Evolutionary conservation across 257 asterid species (phyloP).

Genomic region (Rauvolfia tetraphylla): DNA sequence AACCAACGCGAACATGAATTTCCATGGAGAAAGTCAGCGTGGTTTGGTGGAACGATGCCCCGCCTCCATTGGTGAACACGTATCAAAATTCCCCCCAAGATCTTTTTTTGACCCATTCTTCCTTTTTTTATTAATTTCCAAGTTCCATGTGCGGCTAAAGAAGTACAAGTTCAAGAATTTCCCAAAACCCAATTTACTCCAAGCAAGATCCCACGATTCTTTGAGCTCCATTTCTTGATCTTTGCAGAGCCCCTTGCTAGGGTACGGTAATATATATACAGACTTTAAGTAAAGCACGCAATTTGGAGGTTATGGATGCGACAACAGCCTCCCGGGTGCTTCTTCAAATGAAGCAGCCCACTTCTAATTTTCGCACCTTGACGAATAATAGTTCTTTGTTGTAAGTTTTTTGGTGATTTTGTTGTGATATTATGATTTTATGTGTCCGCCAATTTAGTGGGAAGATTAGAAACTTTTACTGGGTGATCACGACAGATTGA

Average conservation of each 20-base stretch:
- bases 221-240: background rate
- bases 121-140: background rate
- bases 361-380: conserved; percentile 19
- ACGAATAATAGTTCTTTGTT: conserved; percentile 27
- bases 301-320: conserved; percentile 50
- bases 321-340: conserved; percentile 43
- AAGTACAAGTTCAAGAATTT: background rate
- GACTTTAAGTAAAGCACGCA: background rate
- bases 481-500: background rate
- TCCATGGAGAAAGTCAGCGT: background rate
- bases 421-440: conserved; percentile 9
- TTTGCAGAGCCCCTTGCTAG: background rate
- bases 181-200: background rate
- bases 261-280: background rate
- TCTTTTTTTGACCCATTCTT: background rate
- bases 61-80: background rate
- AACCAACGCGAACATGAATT: background rate
- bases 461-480: background rate
- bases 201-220: background rate
- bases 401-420: conserved; percentile 37
- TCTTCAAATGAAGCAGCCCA: conserved; percentile 25
- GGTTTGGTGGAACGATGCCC: background rate
- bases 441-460: background rate
- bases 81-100: background rate
- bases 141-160: background rate